Conservation (phyloP, 2,329 filamentous ascomycete species). For the Beauveria pseudobassiana region DNA sequence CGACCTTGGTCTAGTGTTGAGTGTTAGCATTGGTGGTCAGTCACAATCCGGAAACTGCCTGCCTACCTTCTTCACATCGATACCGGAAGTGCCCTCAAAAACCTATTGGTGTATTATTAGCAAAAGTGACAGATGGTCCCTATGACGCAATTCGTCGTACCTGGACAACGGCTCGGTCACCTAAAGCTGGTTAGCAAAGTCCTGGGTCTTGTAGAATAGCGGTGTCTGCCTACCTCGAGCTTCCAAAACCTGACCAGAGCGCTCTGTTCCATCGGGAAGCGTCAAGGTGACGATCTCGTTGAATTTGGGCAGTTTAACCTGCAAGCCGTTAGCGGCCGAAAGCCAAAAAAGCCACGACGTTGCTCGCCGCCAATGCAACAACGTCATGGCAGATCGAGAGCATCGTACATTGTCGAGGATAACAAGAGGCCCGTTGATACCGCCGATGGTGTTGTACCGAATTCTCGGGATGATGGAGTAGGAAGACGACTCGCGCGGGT, state of each 20-base stretch:
- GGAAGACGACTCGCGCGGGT: conserved; percentile 51
- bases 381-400: background rate
- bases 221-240: conserved; percentile 66
- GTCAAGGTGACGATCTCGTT: conserved; percentile 98
- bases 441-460: conserved; percentile 96
- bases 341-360: background rate
- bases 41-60: background rate
- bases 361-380: background rate
- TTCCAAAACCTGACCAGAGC: conserved; percentile 93
- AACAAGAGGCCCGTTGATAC: conserved; percentile 95
- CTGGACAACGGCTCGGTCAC: conserved; percentile 91
- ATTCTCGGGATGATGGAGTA: conserved; percentile 57
- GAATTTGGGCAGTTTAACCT: conserved; percentile 97
- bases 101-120: conserved; percentile 50
- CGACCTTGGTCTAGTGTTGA: conserved; percentile 71
- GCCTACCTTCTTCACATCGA: conserved; percentile 95
- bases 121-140: conserved; percentile 16
- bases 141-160: conserved; percentile 39
- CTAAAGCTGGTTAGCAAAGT: conserved; percentile 36
- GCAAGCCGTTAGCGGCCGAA: conserved; percentile 12
- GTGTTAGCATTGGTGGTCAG: conserved; percentile 19
- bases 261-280: conserved; percentile 86
- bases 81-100: conserved; percentile 93
- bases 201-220: conserved; percentile 15
- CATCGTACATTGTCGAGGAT: conserved; percentile 81